Percentiles rank a stretch among this genome's conserved stretches.
phyloP scores from a whole-genome alignment of 2,329 filamentous ascomycete species.

The Cladosporium sp. region DNA sequence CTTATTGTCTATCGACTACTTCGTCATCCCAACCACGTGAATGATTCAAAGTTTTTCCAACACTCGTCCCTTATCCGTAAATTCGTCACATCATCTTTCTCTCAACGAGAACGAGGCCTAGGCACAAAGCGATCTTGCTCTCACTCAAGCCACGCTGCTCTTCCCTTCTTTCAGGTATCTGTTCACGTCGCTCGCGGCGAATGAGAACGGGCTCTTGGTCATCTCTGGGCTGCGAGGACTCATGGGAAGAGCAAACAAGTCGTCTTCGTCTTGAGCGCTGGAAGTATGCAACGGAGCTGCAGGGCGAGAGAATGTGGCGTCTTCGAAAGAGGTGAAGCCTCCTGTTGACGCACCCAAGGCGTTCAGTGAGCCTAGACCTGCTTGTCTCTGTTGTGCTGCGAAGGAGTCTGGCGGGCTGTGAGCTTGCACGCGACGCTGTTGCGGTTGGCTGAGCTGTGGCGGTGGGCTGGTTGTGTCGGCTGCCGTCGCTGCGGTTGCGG shows the following conservation, averaged over 20 bases:
- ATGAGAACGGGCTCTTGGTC: constrained; percentile 74
- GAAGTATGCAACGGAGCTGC: constrained; percentile 5
- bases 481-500: constrained; percentile 24
- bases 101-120: neutral
- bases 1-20: no score
- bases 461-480: constrained; percentile 22
- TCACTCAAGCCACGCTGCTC: neutral
- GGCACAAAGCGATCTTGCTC: neutral
- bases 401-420: constrained; percentile 35
- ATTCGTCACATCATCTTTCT: neutral
- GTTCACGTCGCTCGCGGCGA: constrained; percentile 40
- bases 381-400: constrained; percentile 36
- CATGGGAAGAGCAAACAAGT: constrained; percentile 80
- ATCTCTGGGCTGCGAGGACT: constrained; percentile 84
- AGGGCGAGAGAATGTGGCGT: constrained; percentile 13
- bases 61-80: neutral
- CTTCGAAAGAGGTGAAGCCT: constrained; percentile 19
- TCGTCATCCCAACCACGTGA: no score
- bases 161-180: constrained; percentile 25
- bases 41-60: no score
- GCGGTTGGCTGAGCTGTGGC: constrained; percentile 20
- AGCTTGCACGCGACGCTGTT: constrained; percentile 10
- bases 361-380: constrained; percentile 42
- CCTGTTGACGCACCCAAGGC: constrained; percentile 37
- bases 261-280: constrained; percentile 57